Evolutionary conservation across 345 rosid genomes (phyloP), one percentile per base, ranked within the genome.

Genomic region (Brassica incana): DNA sequence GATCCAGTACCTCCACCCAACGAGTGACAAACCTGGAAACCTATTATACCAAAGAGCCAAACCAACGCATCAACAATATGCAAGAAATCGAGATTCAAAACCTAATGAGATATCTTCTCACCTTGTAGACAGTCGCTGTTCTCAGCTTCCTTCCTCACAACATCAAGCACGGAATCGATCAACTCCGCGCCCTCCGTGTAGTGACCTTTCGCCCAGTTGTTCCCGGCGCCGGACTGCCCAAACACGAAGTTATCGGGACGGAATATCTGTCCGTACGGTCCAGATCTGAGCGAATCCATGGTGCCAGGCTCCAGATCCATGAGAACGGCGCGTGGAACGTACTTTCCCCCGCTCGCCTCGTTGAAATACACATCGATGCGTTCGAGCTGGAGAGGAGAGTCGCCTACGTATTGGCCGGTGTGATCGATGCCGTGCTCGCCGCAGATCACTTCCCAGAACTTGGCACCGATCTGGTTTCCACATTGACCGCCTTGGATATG

Each of bases 381-480:
- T 16, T 82, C 84, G 0, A 82, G 81, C 76, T 82, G 84, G 1
- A 82, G 66, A 29, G 81, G 81, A 45, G 84, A 82, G 32, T 82
- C 84, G 63, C 84, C 84, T 65, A 78, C 78, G 56, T 82, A 82
- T 9, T 82, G 81, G 12, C 84, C 84, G 66, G 84, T 82, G 64
- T 82, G 81, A 60, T 82, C 84, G 43, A 82, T 78, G 79, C 84
- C 84, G 68, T 82, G 84, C 43, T 82, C 84, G 36, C 78, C 84
- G 72, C 84, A 82, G 33, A 82, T 82, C 60, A 82, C 84, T 45
- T 82, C 84, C 84, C 84, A 82, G 48, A 82, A 82, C 76, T 82
- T 82, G n/a, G 84, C 84, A 5, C 84, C 84, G 82, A 82, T 82
- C 84, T 82, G 84, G 84, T 82, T 82, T 69, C 84, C 84, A 74